phyloP scores from a whole-genome alignment of 75 land plant species.

The Pinus taeda region DNA sequence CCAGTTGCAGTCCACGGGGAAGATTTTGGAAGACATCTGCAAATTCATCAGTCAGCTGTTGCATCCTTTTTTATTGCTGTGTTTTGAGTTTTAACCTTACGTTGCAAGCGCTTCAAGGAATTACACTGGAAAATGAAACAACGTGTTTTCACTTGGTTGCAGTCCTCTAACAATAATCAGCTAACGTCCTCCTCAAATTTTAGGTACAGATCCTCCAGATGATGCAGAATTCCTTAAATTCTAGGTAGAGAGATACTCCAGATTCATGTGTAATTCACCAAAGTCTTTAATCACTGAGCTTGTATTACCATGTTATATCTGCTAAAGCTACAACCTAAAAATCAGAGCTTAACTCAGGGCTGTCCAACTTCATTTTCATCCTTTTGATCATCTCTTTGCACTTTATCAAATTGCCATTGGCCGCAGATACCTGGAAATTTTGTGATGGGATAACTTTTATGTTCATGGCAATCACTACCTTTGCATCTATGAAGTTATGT shows the following conservation, averaged over 20 bases:
- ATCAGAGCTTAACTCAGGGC: not conserved
- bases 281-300: not conserved
- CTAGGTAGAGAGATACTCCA: no score
- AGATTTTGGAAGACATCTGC: no score
- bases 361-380: not conserved
- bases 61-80: not conserved
- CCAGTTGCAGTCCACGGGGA: no score
- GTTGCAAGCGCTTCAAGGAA: not conserved
- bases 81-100: not conserved
- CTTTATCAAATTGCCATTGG: not conserved
- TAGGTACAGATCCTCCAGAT: not conserved
- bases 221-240: not conserved
- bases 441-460: not conserved
- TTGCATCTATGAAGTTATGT: not conserved
- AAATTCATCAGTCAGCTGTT: no score
- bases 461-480: not conserved
- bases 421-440: not conserved
- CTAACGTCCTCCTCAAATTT: not conserved
- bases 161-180: not conserved
- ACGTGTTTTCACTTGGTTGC: not conserved
- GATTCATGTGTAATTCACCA: no score
- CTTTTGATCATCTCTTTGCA: not conserved
- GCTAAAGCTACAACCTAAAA: not conserved
- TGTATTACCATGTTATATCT: not conserved
- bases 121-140: slow-evolving; percentile 4